Base-by-base conservation (phyloP, 192 early-diverging fungal species). In the Haplosporangium gracile region DNA sequence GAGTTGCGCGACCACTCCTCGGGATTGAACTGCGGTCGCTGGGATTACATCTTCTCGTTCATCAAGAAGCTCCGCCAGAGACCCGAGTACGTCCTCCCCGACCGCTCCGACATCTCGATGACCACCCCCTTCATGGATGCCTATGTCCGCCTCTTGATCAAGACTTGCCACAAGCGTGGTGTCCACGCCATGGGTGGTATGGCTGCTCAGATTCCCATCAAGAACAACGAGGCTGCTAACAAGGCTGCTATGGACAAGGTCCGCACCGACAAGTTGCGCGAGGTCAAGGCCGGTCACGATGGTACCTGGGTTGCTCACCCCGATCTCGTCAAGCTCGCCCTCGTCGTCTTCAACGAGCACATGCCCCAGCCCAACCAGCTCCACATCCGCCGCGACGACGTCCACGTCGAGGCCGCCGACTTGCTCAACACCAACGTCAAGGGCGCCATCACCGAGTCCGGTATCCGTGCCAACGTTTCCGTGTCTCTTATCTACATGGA, bases 21-120 rank as follows among this genome's bases (percentile, higher is more conserved):
- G 36, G 98, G 98, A 16, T 93, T 99, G 74, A 99, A 99, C 97
- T 99, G 98, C 91, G 98, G 98, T 60, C 94, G 98, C 71, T 99
- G 98, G 98, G 98, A 99, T 92, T 99, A 99, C 93, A 99, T 99
- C 89, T 99, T 99, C 91, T 96, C 95, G n/a, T 95, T 96, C 88
- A 99, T 99, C 92, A 99, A 99, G 92, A 97, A 97, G 92, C 94
- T 99, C 91, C 95, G 96, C 74, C 92, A 95, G 89, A 92, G 98
- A 88, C 93, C 95, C 76, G 92, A 93, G 60, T 97, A 94, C 88
- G 92, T 97, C 65, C 91, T 99, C 65, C 98, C 98, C 71, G 94
- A 98, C 86, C 97, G 98, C 88, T 91, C 92, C 39, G 96, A 95
- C 79, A 95, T 99, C 39, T 92, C 93, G 80, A 99, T 99, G 98